phyloP scores from a whole-genome alignment of 345 rosid species.

The Citrus medica region DNA sequence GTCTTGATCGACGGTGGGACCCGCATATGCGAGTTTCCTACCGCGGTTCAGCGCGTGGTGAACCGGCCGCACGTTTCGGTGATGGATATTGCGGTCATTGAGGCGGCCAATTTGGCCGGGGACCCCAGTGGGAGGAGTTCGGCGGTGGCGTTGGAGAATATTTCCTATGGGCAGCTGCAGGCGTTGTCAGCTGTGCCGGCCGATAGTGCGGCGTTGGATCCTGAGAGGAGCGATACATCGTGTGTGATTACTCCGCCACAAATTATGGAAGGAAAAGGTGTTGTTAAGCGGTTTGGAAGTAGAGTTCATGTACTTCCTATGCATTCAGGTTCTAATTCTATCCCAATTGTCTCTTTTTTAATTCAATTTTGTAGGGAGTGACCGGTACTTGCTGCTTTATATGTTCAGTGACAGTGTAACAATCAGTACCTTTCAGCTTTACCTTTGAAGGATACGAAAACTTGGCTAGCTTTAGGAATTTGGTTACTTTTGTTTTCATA shows the following conservation, averaged over 20 bases:
- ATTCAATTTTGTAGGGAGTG: background rate
- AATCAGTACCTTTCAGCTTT: background rate
- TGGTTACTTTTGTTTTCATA: background rate
- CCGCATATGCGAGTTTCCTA: conserved; percentile 76
- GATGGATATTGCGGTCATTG: conserved; percentile 52
- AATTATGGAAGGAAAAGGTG: conserved; percentile 86
- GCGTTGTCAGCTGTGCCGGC: conserved; percentile 70
- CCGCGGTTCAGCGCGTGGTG: conserved; percentile 52
- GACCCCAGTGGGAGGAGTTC: conserved; percentile 37
- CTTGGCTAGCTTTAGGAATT: background rate
- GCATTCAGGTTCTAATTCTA: conserved; percentile 75
- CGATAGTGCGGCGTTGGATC: conserved; percentile 46
- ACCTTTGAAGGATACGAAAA: background rate
- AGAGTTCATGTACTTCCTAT: conserved; percentile 75
- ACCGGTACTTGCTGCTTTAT: background rate
- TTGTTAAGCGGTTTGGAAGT: conserved; percentile 70
- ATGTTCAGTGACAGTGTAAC: background rate
- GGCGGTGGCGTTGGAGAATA: conserved; percentile 50
- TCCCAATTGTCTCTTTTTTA: background rate
- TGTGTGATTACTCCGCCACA: conserved; percentile 70
- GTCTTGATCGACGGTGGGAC: conserved; percentile 49
- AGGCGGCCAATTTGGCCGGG: conserved; percentile 58
- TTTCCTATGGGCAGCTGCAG: conserved; percentile 74
- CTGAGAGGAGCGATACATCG: conserved; percentile 48
- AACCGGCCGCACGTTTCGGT: conserved; percentile 77